These are phyloP conservation scores for Rhodamnia argentea DNA, from an alignment of 345 rosid species.

Conservation along the genomic window DNA sequence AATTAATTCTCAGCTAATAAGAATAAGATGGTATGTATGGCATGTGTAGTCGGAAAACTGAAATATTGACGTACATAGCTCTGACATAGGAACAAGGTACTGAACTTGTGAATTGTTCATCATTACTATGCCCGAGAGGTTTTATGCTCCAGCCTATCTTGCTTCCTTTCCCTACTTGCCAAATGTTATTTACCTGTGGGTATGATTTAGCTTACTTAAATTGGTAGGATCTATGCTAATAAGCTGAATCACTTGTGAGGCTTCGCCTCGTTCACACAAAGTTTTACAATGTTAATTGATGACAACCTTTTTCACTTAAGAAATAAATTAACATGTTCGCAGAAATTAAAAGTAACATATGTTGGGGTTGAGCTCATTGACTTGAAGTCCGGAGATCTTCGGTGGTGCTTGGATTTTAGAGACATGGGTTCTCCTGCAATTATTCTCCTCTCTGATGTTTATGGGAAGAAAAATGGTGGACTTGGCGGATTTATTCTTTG, in stretches of 20 bases:
- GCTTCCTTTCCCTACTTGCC: not conserved
- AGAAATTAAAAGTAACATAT: constrained; percentile 92
- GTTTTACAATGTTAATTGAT: not conserved
- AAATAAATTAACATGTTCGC: constrained; percentile 1
- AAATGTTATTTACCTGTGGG: not conserved
- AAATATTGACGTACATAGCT: not conserved
- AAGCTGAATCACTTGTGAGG: not conserved
- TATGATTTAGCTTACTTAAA: not conserved
- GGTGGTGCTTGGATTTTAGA: constrained; percentile 98
- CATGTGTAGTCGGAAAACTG: not conserved
- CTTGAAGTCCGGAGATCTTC: constrained; percentile 60
- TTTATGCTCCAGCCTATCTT: not conserved
- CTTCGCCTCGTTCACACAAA: not conserved
- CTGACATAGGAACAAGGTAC: not conserved
- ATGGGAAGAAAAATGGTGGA: constrained; percentile 53
- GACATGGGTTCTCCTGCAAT: constrained; percentile 91
- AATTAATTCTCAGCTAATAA: not conserved
- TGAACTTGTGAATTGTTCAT: not conserved
- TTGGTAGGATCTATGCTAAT: not conserved
- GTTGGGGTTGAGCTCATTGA: constrained; percentile 82
- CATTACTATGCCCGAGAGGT: not conserved
- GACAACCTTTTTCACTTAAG: not conserved
- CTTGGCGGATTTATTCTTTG: constrained; percentile 79
- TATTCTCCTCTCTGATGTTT: constrained; percentile 59
- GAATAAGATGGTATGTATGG: not conserved